Evolutionary conservation across 2,329 filamentous ascomycete genomes (phyloP), one percentile per base, ranked within the genome.

Genomic region (Penicillium oxalicum): DNA sequence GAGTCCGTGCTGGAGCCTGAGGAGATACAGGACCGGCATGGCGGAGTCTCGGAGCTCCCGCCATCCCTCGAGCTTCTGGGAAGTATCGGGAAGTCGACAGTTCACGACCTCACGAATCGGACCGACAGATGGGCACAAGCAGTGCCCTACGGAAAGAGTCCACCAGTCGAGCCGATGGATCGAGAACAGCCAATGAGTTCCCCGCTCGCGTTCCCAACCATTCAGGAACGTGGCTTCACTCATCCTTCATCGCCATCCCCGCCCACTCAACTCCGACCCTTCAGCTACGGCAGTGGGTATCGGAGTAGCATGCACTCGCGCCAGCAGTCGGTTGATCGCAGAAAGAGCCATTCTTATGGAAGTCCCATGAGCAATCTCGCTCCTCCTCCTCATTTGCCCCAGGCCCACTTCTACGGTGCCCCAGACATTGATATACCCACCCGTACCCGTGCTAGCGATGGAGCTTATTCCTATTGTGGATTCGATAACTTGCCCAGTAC

Each of bases 401-500:
- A 91, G 66, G 70, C 86, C 13, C 87, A 91, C 69, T 91, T 87
- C 66, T 90, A 89, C 64, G 79, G 83, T 39, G 77, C 82, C 0
- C 86, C 87, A 0, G 85, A 91, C 55, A 75, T 91, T 29, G 86
- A 91, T 57, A 72, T 62, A n/a, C 55, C 65, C 12, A 58, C 47
- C 18, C 62, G 61, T 34, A 57, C 44, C 36, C 57, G 61, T 33
- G 13, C 49, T 1, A 47, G 50, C 13, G 62, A 66, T 3, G 81
- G 84, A 34, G 79, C 79, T 39, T 88, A 87, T 6, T 89, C 87
- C 57, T 88, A 86, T 64, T 93, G 88, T 64, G 84, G 86, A 5
- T 90, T 95, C 60, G 91, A 95, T 65, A 82, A 77, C 2, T 74
- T 94, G 38, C 66, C 71, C 32, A 70, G 67, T 53, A 67, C 72